Base-by-base conservation (phyloP, 2,329 filamentous ascomycete species). In the Exophiala phaeomuriformis region DNA sequence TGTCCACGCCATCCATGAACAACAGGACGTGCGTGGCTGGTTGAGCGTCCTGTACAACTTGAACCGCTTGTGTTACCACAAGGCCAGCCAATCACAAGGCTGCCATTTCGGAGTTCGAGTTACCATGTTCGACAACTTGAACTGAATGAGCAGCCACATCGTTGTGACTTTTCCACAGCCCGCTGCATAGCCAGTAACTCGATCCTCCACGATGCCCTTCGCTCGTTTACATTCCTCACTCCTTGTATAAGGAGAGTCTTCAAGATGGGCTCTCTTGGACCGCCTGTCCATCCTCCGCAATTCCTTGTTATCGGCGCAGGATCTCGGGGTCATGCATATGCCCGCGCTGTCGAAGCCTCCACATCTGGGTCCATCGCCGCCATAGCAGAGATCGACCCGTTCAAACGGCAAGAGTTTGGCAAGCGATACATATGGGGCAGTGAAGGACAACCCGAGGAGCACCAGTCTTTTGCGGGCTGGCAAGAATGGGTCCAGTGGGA, bases 291-390 rank as follows among this genome's bases (percentile, higher is more conserved):
- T 40, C 27, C 37, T 7, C 61, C 59, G n/a, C 60, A 57, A 47
- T 81, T 94, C 64, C 76, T 94, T 51, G 79, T 95, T 64, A 84
- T 95, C 62, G 90, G 90, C 19, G 89, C 88, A 5, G 89, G 90
- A 33, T 88, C 85, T 45, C 83, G 90, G 35, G 90, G 90, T 9
- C 77, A 79, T 48, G 79, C 82, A 31, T 95, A 94, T 67, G 86
- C 85, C 32, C 75, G 77, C 55, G 84, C 84, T 49, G 82, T 89
- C 5, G 74, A 76, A 10, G 81, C 80, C 12, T 61, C 61, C 9
- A 63, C 61, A 4, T 54, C 47, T 9, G 60, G 61, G 28, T n/a
- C 40, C n/a, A 80, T 97, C 55, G 80, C 79, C 27, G 87, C 87
- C 29, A 81, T 98, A 10, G 89, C 86, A 27, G 93, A 97, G 63